phyloP scores from a whole-genome alignment of 768 basidiomycete species.

The Dioszegia aurantiaca region DNA sequence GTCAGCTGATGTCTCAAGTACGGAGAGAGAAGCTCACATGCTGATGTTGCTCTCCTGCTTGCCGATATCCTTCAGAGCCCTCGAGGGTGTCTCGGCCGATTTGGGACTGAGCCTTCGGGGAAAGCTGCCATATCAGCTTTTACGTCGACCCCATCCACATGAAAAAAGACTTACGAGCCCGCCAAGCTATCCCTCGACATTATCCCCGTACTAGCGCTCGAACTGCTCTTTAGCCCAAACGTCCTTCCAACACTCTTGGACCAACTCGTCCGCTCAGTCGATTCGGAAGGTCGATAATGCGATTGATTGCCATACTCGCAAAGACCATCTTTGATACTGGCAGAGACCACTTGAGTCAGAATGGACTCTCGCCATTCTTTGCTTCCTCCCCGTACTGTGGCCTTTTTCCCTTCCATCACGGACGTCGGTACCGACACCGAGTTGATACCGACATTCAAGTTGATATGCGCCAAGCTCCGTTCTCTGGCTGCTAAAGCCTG shows the following conservation, averaged over 20 bases:
- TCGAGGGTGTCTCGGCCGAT: background rate
- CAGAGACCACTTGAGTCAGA: background rate
- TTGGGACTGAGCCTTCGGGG: no score
- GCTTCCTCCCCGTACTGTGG: background rate
- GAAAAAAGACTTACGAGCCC: conserved; percentile 3
- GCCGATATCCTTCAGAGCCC: conserved; percentile 8
- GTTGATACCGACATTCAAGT: background rate
- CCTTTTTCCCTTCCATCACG: no score
- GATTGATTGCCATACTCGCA: background rate
- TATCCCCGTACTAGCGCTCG: background rate
- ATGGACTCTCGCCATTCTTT: background rate
- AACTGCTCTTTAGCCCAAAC: conserved; percentile 9
- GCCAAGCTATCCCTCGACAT: background rate
- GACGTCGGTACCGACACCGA: no score
- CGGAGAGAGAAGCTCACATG: background rate
- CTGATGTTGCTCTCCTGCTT: conserved; percentile 12
- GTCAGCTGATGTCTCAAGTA: background rate
- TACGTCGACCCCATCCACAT: background rate
- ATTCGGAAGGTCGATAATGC: background rate
- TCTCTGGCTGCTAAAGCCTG: no score
- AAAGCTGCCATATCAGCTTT: background rate
- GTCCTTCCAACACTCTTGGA: conserved; percentile 10
- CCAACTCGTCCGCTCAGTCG: background rate
- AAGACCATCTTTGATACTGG: conserved; percentile 4
- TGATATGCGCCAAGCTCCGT: background rate